phyloP scores from a whole-genome alignment of 192 early-diverging fungal genomes.

The Ambispora gerdemannii region DNA sequence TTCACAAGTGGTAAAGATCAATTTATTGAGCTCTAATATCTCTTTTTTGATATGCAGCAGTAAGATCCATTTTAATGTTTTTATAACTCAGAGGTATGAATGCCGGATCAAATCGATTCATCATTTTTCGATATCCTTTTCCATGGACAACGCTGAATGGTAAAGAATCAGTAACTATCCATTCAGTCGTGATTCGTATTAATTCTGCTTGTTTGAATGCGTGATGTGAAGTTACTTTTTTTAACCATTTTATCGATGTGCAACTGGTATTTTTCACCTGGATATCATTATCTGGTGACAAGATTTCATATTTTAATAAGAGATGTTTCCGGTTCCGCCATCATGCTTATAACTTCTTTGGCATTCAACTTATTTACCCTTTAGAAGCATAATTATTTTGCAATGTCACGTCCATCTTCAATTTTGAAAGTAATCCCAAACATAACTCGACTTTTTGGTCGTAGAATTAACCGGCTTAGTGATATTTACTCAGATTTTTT shows the following conservation, averaged over 20 bases:
- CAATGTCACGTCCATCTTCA: neutral
- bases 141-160: neutral
- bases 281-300: neutral
- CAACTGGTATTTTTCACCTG: neutral
- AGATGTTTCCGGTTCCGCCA: conserved; percentile 6
- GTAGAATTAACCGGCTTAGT: neutral
- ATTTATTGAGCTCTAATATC: neutral
- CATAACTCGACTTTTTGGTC: neutral
- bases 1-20: neutral
- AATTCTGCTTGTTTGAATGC: conserved; percentile 2
- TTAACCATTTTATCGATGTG: neutral
- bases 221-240: neutral
- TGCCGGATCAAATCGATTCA: too few species aligned
- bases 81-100: neutral
- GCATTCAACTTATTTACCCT: neutral
- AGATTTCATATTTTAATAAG: neutral
- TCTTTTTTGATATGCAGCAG: neutral
- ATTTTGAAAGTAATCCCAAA: conserved; percentile 9
- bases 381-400: neutral
- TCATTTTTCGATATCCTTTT: conserved; percentile 3
- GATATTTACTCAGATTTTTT: conserved; percentile 6
- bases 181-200: neutral
- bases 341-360: conserved; percentile 1
- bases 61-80: conserved; percentile 9
- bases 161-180: neutral